Conservation (phyloP, 331 rosid genomes). For the Cucumis variabilis region DNA sequence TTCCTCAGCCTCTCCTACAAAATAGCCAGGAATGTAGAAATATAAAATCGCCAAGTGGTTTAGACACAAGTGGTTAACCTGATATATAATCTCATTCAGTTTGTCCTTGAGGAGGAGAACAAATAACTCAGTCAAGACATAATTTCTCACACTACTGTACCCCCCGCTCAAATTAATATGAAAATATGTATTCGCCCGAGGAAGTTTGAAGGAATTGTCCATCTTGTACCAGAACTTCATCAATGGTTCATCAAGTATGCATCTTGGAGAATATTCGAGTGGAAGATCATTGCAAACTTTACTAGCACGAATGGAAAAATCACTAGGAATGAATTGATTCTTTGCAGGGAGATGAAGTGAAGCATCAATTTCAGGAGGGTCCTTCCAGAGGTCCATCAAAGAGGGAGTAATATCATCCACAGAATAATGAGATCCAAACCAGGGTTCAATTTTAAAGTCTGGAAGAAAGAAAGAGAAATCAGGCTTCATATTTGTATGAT, state of each 20-base stretch:
- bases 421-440: constrained; percentile 86
- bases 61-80: constrained; percentile 66
- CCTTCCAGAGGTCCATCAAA: constrained; percentile 78
- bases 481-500: not conserved
- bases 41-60: not conserved
- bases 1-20: not conserved
- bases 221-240: constrained; percentile 95
- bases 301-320: constrained; percentile 76
- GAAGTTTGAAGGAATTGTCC: constrained; percentile 79
- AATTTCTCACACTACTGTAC: constrained; percentile 59
- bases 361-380: constrained; percentile 77
- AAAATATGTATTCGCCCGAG: constrained; percentile 95
- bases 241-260: constrained; percentile 83
- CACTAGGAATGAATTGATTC: constrained; percentile 92
- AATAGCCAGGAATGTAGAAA: constrained; percentile 5
- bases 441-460: constrained; percentile 80
- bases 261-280: constrained; percentile 60
- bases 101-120: constrained; percentile 85
- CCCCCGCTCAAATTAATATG: constrained; percentile 93
- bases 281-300: constrained; percentile 41
- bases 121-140: constrained; percentile 80
- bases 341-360: constrained; percentile 84
- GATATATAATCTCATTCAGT: constrained; percentile 86
- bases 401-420: constrained; percentile 77
- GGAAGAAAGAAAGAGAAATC: constrained; percentile 39